Conservation (phyloP, 768 basidiomycete genomes). For the Ramaria sp. region DNA sequence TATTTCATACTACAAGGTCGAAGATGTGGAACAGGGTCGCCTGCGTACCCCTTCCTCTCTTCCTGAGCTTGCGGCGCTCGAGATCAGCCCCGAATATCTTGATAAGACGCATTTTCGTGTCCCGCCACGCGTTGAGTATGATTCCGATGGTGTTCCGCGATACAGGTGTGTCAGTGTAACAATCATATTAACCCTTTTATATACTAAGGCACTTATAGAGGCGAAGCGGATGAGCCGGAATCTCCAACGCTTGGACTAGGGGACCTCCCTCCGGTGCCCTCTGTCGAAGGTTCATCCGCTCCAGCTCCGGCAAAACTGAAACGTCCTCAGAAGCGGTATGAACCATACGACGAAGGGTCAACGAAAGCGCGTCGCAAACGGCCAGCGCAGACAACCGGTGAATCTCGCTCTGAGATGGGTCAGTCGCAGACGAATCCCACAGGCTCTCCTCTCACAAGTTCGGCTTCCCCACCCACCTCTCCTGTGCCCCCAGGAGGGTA, state of each 20-base stretch:
- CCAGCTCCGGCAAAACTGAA: slow-evolving; percentile 25
- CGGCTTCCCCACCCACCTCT: background rate
- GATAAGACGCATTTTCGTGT: slow-evolving; percentile 87
- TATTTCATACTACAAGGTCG: slow-evolving; percentile 89
- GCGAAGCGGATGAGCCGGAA: slow-evolving; percentile 66
- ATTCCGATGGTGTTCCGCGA: slow-evolving; percentile 68
- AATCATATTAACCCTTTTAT: background rate
- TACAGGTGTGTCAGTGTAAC: slow-evolving; percentile 34
- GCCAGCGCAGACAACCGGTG: background rate
- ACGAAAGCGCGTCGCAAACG: slow-evolving; percentile 2
- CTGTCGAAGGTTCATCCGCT: slow-evolving; percentile 32
- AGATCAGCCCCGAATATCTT: slow-evolving; percentile 81
- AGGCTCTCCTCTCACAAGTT: background rate
- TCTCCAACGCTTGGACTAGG: slow-evolving; percentile 36
- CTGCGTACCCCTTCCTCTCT: slow-evolving; percentile 81
- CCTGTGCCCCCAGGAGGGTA: background rate
- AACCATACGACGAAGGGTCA: slow-evolving; percentile 25
- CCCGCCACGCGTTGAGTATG: slow-evolving; percentile 81
- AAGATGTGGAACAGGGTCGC: slow-evolving; percentile 83
- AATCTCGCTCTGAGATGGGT: background rate
- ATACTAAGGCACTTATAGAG: slow-evolving; percentile 24
- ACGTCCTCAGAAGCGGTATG: slow-evolving; percentile 29
- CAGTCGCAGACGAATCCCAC: background rate
- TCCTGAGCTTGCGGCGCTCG: slow-evolving; percentile 76
- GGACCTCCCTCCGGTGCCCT: slow-evolving; percentile 7